These are phyloP conservation scores for Sarcocystis neurona DNA, from an alignment of 169 alveolate genomes.

Conservation along the genomic window DNA sequence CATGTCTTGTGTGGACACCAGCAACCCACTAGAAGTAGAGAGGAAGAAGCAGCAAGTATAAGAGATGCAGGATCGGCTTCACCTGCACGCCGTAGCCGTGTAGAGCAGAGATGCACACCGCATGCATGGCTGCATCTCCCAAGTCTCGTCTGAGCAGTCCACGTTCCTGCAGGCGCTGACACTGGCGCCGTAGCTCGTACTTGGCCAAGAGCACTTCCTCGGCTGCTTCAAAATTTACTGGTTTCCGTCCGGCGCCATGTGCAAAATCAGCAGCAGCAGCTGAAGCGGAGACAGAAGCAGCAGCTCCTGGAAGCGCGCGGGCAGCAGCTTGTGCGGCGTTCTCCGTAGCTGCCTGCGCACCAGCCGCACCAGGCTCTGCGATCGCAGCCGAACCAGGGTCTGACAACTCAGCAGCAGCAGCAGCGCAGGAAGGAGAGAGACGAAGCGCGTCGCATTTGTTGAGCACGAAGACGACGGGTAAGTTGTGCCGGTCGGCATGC, in stretches of 20 bases:
- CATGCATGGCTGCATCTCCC: conserved; percentile 61
- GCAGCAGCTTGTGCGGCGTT: neutral
- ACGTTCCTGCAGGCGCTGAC: conserved; percentile 64
- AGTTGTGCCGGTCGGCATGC: conserved; percentile 77
- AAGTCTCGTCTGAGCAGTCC: conserved; percentile 69
- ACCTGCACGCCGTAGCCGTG: conserved; percentile 65
- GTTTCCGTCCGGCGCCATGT: neutral
- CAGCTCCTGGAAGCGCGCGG: no score
- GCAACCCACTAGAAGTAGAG: no score
- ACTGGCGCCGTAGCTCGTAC: conserved; percentile 70
- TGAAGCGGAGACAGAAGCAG: neutral
- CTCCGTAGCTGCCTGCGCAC: neutral
- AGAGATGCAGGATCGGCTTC: neutral
- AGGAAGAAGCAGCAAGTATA: neutral
- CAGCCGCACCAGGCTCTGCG: conserved; percentile 16
- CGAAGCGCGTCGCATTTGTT: conserved; percentile 74
- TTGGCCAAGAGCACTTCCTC: conserved; percentile 59
- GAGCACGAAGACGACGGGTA: conserved; percentile 77
- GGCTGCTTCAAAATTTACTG: neutral
- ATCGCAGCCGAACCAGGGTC: neutral
- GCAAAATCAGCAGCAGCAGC: neutral
- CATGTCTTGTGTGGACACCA: no score
- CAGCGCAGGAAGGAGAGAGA: neutral
- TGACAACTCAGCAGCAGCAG: neutral
- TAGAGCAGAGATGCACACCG: conserved; percentile 73